A percentile compares a stretch with the other conserved stretches of the same genome.
phyloP scores from a whole-genome alignment of 352 stramenopile genomes.

The Phytophthora sp. region DNA sequence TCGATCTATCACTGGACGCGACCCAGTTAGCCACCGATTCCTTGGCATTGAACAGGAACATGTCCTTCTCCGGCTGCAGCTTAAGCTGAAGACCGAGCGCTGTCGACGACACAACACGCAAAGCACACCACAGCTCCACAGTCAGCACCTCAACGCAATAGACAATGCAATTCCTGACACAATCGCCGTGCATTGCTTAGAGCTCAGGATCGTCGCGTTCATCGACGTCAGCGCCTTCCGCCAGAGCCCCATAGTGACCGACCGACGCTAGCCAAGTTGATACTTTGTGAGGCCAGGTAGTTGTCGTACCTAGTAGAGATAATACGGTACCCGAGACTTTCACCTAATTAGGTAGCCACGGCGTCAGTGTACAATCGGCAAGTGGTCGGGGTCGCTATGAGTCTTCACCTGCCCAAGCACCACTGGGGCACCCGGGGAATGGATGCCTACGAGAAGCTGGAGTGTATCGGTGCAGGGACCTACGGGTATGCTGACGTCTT shows the following conservation, averaged over 20 bases:
- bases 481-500: conserved; percentile 64
- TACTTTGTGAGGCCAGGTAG: conserved; percentile 8
- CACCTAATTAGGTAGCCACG: conserved; percentile 14
- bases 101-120: conserved; percentile 28
- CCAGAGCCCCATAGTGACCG: conserved; percentile 72
- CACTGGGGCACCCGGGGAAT: conserved; percentile 85
- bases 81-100: conserved; percentile 80
- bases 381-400: conserved; percentile 49
- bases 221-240: conserved; percentile 70
- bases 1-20: conserved; percentile 76
- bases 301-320: conserved; percentile 23
- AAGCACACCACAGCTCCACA: background rate
- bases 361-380: conserved; percentile 6
- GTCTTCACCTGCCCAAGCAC: conserved; percentile 85
- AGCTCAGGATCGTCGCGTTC: conserved; percentile 79
- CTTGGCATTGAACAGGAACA: conserved; percentile 78
- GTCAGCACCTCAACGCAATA: background rate
- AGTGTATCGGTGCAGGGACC: conserved; percentile 90
- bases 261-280: background rate
- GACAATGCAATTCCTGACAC: background rate
- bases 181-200: conserved; percentile 71
- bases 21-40: conserved; percentile 65
- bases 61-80: conserved; percentile 71
- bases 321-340: conserved; percentile 2
- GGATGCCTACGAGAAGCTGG: conserved; percentile 89